A percentile compares a stretch with the other conserved stretches of the same genome.
phyloP scores from a whole-genome alignment of 1,139 yeast genomes.

The Pichia sp. region DNA sequence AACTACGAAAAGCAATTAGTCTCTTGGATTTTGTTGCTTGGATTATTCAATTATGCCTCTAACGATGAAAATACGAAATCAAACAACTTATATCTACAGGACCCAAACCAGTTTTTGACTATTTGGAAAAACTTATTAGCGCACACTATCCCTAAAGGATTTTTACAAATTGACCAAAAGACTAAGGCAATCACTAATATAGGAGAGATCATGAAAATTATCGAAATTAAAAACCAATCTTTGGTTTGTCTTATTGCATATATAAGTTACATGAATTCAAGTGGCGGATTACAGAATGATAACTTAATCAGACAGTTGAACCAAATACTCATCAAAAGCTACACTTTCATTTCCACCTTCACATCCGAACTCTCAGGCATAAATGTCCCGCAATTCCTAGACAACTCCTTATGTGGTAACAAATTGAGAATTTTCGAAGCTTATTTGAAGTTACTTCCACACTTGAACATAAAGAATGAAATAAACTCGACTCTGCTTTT shows the following conservation, averaged over 20 bases:
- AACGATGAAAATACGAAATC: slow-evolving; percentile 43
- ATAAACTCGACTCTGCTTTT: slow-evolving; percentile 44
- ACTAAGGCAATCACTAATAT: slow-evolving; percentile 31
- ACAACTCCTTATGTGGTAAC: slow-evolving; percentile 34
- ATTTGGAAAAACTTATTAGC: slow-evolving; percentile 84
- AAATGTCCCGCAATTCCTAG: slow-evolving; percentile 16
- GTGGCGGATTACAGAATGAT: slow-evolving; percentile 31
- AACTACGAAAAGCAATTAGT: slow-evolving; percentile 41
- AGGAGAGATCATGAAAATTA: slow-evolving; percentile 39
- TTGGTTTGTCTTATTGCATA: slow-evolving; percentile 44
- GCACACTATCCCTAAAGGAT: slow-evolving; percentile 35
- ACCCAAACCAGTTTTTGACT: slow-evolving; percentile 56
- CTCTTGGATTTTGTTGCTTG: slow-evolving; percentile 73
- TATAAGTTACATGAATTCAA: slow-evolving; percentile 32
- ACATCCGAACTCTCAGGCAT: slow-evolving; percentile 23
- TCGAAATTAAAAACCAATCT: slow-evolving; percentile 46
- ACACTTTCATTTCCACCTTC: slow-evolving; percentile 32
- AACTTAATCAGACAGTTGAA: slow-evolving; percentile 42
- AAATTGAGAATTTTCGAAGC: slow-evolving; percentile 42
- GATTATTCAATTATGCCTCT: slow-evolving; percentile 59
- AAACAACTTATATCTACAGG: slow-evolving; percentile 59
- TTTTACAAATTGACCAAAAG: slow-evolving; percentile 26
- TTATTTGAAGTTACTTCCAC: slow-evolving; percentile 39
- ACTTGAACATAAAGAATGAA: slow-evolving; percentile 36
- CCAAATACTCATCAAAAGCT: slow-evolving; percentile 40